Percentiles rank a stretch among this genome's conserved stretches.
These are phyloP conservation scores for Lasiodiplodia sp. DNA, from an alignment of 2,329 filamentous ascomycete species.

Conservation along the genomic window DNA sequence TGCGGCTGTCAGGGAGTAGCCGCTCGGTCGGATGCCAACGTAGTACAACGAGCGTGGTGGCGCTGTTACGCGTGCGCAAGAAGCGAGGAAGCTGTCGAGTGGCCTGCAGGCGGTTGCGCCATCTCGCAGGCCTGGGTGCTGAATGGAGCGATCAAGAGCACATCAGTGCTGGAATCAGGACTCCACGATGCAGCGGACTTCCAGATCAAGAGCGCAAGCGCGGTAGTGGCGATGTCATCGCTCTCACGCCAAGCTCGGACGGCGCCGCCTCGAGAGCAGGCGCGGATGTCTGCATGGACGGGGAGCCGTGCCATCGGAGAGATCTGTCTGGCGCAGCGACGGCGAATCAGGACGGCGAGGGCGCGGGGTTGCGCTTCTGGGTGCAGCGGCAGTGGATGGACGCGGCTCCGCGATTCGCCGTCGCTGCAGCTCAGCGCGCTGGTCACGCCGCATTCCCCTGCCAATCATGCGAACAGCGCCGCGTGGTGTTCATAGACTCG, in stretches of 20 bases:
- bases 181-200: not conserved
- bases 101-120: conserved; percentile 9
- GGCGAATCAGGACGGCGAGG: conserved; percentile 7
- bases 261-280: not conserved
- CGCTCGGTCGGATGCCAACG: not conserved
- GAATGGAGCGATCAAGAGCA: conserved; percentile 18
- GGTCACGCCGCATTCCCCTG: conserved; percentile 26
- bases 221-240: conserved; percentile 22
- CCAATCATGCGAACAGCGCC: conserved; percentile 24
- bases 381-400: not conserved
- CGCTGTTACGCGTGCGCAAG: conserved; percentile 10
- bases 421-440: not conserved
- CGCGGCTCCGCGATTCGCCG: conserved; percentile 18
- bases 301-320: conserved; percentile 25
- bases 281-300: conserved; percentile 18
- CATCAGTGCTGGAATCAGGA: conserved; percentile 5
- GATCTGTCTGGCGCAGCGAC: conserved; percentile 18
- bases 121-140: conserved; percentile 21
- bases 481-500: conserved; percentile 25
- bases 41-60: conserved; percentile 2
- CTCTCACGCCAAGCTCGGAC: conserved; percentile 15
- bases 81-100: conserved; percentile 7
- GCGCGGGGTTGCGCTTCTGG: conserved; percentile 1
- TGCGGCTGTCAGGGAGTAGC: conserved; percentile 3
- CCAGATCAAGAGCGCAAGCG: conserved; percentile 2